Evolutionary conservation across 768 basidiomycete species (phyloP).

Genomic region (Rubroboletus pulcherrimus): DNA sequence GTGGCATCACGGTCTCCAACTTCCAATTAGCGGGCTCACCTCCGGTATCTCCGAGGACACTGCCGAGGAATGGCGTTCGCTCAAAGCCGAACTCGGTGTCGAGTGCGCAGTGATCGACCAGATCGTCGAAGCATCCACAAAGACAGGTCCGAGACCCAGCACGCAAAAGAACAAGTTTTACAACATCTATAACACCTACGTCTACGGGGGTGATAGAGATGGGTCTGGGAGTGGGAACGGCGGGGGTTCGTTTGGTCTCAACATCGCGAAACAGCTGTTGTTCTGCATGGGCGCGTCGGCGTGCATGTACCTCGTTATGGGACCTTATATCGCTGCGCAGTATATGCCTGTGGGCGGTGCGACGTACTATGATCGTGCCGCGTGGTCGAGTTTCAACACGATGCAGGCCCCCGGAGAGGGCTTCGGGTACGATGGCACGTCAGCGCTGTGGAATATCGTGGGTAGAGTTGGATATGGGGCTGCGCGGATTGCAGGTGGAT

Average conservation of each 20-base stretch:
- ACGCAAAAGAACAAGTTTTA: constrained; percentile 59
- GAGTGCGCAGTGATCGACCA: constrained; percentile 76
- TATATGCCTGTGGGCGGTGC: constrained; percentile 60
- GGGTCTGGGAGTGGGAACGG: constrained; percentile 20
- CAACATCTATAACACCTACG: constrained; percentile 81
- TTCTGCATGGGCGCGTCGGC: constrained; percentile 63
- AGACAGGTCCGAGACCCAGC: constrained; percentile 31
- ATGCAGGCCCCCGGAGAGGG: constrained; percentile 71
- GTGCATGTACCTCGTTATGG: constrained; percentile 56
- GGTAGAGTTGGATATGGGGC: constrained; percentile 73
- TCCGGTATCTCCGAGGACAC: constrained; percentile 65
- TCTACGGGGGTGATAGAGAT: constrained; percentile 44
- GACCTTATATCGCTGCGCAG: constrained; percentile 55
- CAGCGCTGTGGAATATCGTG: constrained; percentile 65
- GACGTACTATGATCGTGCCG: constrained; percentile 71
- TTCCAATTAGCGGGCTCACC: constrained; percentile 40
- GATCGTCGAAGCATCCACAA: constrained; percentile 43
- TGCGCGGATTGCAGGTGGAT: constrained; percentile 70
- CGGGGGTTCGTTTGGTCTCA: constrained; percentile 29
- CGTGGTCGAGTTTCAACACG: constrained; percentile 76
- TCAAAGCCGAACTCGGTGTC: constrained; percentile 77
- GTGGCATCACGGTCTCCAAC: constrained; percentile 61
- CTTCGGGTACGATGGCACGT: constrained; percentile 55
- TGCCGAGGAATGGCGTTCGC: constrained; percentile 70
- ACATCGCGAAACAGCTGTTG: constrained; percentile 43